Evolutionary conservation across 2,329 filamentous ascomycete species (phyloP), one percentile per base, ranked within the genome.

Genomic region (Microdochium bolleyi): DNA sequence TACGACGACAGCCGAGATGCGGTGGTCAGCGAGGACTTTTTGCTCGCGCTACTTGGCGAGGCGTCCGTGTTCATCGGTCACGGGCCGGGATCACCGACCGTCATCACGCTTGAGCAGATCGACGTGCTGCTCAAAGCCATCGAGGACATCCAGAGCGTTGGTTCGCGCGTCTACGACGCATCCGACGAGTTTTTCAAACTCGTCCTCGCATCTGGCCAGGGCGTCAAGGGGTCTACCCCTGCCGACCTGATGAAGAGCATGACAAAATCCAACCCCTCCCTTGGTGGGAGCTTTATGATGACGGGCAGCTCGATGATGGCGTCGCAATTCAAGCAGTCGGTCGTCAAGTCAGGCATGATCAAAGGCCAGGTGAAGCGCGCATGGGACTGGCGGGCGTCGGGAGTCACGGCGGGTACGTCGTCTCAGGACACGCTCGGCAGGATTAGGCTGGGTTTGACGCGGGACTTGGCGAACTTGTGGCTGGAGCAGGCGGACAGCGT

Each of bases 1-100:
- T 95, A 91, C 66, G 92, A 97, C 64, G 83, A 85, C 24, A 80
- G 82, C 19, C 82, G 88, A 13, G 88, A 92, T 62, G 85, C 89
- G 0, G 89, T 95, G 7, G 87, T 96, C 19, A 89, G 89, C 60
- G 88, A 95, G 56, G 92, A 97, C 61, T 92, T 92, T 51, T 71
- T 97, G 22, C 76, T 96, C 9, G 84, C 87, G 2, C 75, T 97
- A 14, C 78, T 97, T 1, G 92, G 90, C 51, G 92, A 97, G 70
- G 84, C 86, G 0, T 80, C 92, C 3, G 80, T 89, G 1, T 89
- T 96, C 56, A 74, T 95, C 55, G 82, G 85, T 62, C 74, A 83
- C 58, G 9, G 19, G 37, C 7, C 19, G 19, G n/a, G n/a, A n/a
- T 64, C 65, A 11, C 68, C 71, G 0, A 62, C 69, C 1, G 62